Base-by-base conservation (phyloP, 2,329 filamentous ascomycete species). In the Pseudogymnoascus sp. region DNA sequence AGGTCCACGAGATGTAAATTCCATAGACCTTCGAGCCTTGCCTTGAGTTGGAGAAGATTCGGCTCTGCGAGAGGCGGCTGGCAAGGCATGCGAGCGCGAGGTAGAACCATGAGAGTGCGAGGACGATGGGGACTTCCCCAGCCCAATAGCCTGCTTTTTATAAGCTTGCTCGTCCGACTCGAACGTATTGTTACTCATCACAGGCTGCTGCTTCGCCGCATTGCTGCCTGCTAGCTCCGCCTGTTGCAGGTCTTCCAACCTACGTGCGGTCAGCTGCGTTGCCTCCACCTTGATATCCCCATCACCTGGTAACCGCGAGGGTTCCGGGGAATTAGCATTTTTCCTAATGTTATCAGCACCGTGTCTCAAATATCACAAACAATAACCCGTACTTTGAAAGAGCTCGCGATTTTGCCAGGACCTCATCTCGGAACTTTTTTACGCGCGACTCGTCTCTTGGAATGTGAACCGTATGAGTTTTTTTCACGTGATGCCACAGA, bases 111-210 rank as follows among this genome's bases (percentile, higher is more conserved):
- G 43, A 6, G 43, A 54, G n/a, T 54, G 43, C 1, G 43, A 54
- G n/a, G 43, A 54, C 6, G 43, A 54, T n/a, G 43, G 43, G 14
- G 25, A 30, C 25, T 54, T 54, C 8, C 43, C 43, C 8, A 54
- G 43, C n/a, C 43, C 43, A 7, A 54, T 54, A 7, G 43, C 43
- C 30, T 54, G 43, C 43, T 54, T 54, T 54, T 54, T 54, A 54
- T 54, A 54, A 2, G 25, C 43, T 28, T 54, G 43, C 25, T 54
- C 43, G n/a, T 54, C 43, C 18, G 43, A 30, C 43, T 18, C 2
- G n/a, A 54, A 54, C 43, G 43, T 50, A 50, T 50, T 50, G 30
- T 50, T 50, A 50, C 25, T 50, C 43, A 50, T 50, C 25, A 50
- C 43, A 50, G 43, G 43, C 25, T 50, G n/a, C 43, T 25, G 43